Evolutionary conservation across 495 filamentous ascomycete species (phyloP), one percentile per base, ranked within the genome.

Genomic region (Hypoxylon perforatum): DNA sequence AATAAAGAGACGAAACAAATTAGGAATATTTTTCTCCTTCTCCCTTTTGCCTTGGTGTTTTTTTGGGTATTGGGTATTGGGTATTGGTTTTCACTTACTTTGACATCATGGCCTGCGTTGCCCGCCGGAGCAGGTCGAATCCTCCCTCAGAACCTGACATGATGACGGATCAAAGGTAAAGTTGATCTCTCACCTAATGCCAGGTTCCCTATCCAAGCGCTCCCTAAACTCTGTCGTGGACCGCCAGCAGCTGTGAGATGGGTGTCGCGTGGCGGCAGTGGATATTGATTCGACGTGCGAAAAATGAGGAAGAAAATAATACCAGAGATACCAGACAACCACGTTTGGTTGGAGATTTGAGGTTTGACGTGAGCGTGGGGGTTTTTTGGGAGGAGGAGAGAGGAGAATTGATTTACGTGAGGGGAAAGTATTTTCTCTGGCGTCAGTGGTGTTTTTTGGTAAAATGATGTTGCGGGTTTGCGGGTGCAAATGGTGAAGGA

Each of bases 41-140:
- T 11, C 12, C n/a, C 12, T 25, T 17, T 33, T 33, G 25, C 25
- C 25, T 8, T 28, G 3, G 3, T 28, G 3, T 28, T 28, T 28
- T 28, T 8, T 28, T n/a, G n/a, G n/a, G n/a, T n/a, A n/a, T n/a
- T n/a, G n/a, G n/a, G n/a, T n/a, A n/a, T n/a, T n/a, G n/a, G n/a
- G n/a, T n/a, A n/a, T n/a, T n/a, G n/a, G 25, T 9, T 35, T 58
- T 50, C 25, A 81, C 80, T 69, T 83, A 86, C 84, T 76, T 86
- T 79, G 81, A 82, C 81, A 86, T 85, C 81, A 86, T 81, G 59
- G 80, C 79, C 63, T 85, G 82, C 36, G 84, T 86, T 51, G 84
- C 84, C 70, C 82, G 78, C 75, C 79, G 76, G 30, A 86, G 72
- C 72, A 86, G 73, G 74, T 86, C 84, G 47, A 76, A 78, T 48